phyloP scores from a whole-genome alignment of 2,329 filamentous ascomycete species.

The Cladophialophora yegresii region DNA sequence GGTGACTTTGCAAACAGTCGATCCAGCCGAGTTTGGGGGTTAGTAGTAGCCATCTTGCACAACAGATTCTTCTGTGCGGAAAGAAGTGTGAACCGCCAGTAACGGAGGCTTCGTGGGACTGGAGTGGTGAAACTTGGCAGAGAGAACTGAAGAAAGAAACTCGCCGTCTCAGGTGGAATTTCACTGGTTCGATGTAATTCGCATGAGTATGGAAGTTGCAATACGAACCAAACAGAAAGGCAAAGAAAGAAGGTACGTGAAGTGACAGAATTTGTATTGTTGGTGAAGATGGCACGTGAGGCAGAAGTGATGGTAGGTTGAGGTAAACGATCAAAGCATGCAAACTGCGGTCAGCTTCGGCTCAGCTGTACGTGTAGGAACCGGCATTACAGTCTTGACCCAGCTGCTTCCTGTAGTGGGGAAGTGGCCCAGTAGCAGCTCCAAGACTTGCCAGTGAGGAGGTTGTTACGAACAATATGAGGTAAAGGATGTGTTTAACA shows the following conservation, averaged over 20 bases:
- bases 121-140: background rate
- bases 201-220: background rate
- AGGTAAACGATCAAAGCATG: background rate
- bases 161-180: background rate
- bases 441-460: background rate
- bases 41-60: slow-evolving; percentile 26
- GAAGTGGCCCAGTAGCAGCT: background rate
- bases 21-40: slow-evolving; percentile 27
- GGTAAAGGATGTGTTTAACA: background rate
- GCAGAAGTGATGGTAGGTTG: background rate
- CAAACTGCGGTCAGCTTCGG: background rate
- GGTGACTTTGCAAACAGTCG: slow-evolving; percentile 23
- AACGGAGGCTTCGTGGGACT: background rate
- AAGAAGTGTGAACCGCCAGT: background rate
- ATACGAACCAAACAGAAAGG: background rate
- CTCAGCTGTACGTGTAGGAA: background rate
- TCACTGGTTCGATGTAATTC: background rate
- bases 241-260: background rate
- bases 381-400: background rate
- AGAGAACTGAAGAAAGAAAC: background rate
- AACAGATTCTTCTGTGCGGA: background rate
- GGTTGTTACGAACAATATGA: background rate
- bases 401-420: background rate
- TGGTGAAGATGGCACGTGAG: background rate
- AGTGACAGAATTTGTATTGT: background rate